Conservation (phyloP, 805 yeast genomes). For the Candida boleticola region DNA sequence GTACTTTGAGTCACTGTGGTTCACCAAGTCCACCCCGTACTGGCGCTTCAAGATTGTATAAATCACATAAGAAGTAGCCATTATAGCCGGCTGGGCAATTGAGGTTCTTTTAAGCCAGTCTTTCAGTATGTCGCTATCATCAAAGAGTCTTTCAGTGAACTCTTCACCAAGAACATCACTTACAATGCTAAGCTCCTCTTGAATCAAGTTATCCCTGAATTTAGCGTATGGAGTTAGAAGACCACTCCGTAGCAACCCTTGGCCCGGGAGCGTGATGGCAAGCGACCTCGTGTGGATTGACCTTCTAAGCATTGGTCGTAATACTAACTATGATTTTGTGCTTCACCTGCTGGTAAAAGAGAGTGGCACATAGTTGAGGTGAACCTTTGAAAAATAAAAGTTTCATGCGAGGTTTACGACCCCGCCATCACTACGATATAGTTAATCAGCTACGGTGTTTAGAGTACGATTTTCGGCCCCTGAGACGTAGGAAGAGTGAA, state of each 20-base stretch:
- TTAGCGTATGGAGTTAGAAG: constrained; percentile 19
- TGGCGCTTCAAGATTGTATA: constrained; percentile 17
- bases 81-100: constrained; percentile 55
- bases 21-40: constrained; percentile 17
- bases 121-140: constrained; percentile 10
- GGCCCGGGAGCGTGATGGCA: constrained; percentile 37
- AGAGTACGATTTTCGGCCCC: too few species aligned
- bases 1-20: constrained; percentile 13
- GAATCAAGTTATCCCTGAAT: constrained; percentile 8
- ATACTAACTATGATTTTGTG: too few species aligned
- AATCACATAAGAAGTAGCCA: constrained; percentile 38
- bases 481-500: too few species aligned
- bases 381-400: too few species aligned
- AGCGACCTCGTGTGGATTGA: constrained; percentile 9
- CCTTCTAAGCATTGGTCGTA: too few species aligned
- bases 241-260: constrained; percentile 24
- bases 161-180: constrained; percentile 21
- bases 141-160: constrained; percentile 18
- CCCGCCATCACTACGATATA: too few species aligned
- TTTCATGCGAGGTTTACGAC: too few species aligned
- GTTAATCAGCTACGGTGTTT: too few species aligned
- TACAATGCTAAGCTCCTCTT: constrained; percentile 13
- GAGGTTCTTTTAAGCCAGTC: constrained; percentile 31
- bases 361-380: too few species aligned
- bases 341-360: too few species aligned